Conservation (phyloP, 352 stramenopile species). For the Phytopythium helicoides region DNA sequence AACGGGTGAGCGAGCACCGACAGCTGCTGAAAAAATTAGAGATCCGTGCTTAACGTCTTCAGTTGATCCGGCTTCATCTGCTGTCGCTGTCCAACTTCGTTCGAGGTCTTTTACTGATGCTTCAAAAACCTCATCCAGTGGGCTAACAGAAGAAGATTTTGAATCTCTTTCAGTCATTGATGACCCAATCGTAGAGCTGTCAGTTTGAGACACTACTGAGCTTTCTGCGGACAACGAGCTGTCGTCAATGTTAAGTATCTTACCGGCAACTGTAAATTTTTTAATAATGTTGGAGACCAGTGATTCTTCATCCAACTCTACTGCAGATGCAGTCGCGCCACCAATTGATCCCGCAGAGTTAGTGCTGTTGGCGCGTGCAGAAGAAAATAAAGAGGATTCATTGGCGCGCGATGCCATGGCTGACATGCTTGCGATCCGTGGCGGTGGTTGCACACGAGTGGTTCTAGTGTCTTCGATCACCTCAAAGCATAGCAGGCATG, state of each 20-base stretch:
- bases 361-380: conserved; percentile 7
- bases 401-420: neutral
- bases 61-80: neutral
- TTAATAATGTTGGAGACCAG: conserved; percentile 49
- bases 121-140: conserved; percentile 4
- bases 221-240: conserved; percentile 18
- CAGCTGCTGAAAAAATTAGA: neutral
- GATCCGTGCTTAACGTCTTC: neutral
- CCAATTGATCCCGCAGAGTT: conserved; percentile 12
- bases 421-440: conserved; percentile 1
- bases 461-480: conserved; percentile 69
- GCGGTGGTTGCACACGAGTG: neutral
- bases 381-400: neutral
- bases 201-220: conserved; percentile 8
- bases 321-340: conserved; percentile 16
- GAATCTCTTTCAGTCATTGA: conserved; percentile 2
- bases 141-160: neutral
- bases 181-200: neutral
- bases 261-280: conserved; percentile 62
- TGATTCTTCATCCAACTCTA: conserved; percentile 35
- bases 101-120: conserved; percentile 1
- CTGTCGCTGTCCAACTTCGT: neutral
- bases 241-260: conserved; percentile 37
- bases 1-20: neutral
- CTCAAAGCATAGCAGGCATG: conserved; percentile 76